Base-by-base conservation (phyloP, 352 stramenopile genomes). In the Phytophthora sojae region DNA sequence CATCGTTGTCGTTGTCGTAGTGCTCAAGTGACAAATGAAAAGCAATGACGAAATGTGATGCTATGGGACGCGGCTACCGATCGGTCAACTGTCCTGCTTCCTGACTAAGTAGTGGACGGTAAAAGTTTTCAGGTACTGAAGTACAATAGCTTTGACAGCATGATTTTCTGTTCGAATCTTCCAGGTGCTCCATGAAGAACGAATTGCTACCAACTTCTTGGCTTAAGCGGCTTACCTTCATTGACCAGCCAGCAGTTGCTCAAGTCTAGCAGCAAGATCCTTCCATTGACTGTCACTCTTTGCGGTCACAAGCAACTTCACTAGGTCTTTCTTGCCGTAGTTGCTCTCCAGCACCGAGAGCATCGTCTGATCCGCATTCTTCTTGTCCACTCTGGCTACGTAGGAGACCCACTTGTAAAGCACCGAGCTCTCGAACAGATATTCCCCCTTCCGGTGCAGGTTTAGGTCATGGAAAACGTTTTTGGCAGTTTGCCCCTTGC, bases 1-100 rank as follows among this genome's bases (percentile, higher is more conserved):
- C 72, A 79, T 79, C n/a, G 12, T 68, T 51, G 45, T 6, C 17
- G 35, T 42, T 39, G 32, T 14, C 3, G 32, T 15, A 42, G 14
- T 42, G 25, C 17, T 21, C 15, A 15, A 50, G 23, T 50, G 42
- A 2, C 4, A 21, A 50, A 29, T 51, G 37, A 67, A 21, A 54
- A 29, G 51, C 61, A 49, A 5, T 49, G 42, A 21, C 42, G 42
- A 12, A 51, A 51, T 25, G 44, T 2, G 9, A 25, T 25, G 21
- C n/a, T 26, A 25, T 53, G 61, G 30, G 56, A 71, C 39, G 14
- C n/a, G 55, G 9, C 44, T 19, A 56, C 25, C 4, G 45, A 51
- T 14, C 12, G 4, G 4, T n/a, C 15, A 44, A 44, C 37, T 44
- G 37, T n/a, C n/a, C 21, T 21, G 21, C 21, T 21, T 29, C 26